These are phyloP conservation scores for Blastocystis sp. DNA, from an alignment of 352 stramenopile species.

Conservation along the genomic window DNA sequence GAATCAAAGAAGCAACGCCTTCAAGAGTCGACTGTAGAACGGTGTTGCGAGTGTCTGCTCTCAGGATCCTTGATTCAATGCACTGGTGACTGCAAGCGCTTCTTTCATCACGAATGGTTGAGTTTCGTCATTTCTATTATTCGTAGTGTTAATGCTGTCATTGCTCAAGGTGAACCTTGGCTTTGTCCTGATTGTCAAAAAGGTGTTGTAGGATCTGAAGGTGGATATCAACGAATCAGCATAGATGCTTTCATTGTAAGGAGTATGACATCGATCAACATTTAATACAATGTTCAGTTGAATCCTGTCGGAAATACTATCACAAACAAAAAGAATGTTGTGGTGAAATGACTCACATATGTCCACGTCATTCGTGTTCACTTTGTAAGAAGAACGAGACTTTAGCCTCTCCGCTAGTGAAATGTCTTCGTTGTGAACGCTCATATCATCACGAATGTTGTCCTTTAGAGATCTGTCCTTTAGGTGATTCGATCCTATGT, in stretches of 20 bases:
- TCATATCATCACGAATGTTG: conserved; percentile 13
- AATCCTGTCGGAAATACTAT: not conserved
- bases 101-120: conserved; percentile 20
- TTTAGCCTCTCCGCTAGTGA: not conserved
- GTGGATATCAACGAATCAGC: not conserved
- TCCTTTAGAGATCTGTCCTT: not conserved
- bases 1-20: too few species aligned
- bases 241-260: conserved; percentile 25
- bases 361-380: not conserved
- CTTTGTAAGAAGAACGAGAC: conserved; percentile 2
- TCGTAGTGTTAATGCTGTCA: not conserved
- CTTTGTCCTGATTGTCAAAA: conserved; percentile 45
- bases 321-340: not conserved
- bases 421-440: not conserved
- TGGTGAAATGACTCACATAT: not conserved
- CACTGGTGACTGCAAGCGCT: not conserved
- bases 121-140: not conserved
- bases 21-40: too few species aligned
- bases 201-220: not conserved
- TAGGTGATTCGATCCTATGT: not conserved
- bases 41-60: not conserved
- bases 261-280: not conserved
- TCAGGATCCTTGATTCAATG: not conserved
- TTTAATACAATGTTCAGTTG: not conserved
- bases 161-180: not conserved